phyloP scores from a whole-genome alignment of 2,329 filamentous ascomycete genomes.

The Fusarium goolgardi region DNA sequence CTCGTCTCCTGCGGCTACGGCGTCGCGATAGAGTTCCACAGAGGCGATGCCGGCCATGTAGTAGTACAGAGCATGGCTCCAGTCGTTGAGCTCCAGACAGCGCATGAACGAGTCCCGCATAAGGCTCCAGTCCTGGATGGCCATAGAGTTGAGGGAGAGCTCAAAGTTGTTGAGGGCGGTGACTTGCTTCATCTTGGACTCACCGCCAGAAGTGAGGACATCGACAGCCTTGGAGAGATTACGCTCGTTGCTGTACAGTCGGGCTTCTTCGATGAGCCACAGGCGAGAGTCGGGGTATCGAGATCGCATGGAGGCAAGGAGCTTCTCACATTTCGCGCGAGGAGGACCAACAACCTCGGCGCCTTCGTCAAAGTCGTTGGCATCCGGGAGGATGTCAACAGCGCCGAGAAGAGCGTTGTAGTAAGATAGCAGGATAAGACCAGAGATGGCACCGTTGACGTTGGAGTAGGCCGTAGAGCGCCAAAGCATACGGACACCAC shows the following conservation, averaged over 20 bases:
- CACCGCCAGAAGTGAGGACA: constrained; percentile 68
- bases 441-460: constrained; percentile 91
- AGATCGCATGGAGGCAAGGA: constrained; percentile 78
- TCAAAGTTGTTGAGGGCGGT: constrained; percentile 89
- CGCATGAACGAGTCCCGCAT: constrained; percentile 80
- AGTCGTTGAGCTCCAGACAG: constrained; percentile 85
- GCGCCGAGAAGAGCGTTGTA: constrained; percentile 89
- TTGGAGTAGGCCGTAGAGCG: constrained; percentile 86
- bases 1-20: constrained; percentile 53
- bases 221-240: constrained; percentile 75
- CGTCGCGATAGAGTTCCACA: constrained; percentile 82
- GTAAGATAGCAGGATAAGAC: constrained; percentile 82
- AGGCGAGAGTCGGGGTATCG: constrained; percentile 85
- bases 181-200: constrained; percentile 87
- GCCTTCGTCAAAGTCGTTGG: constrained; percentile 63
- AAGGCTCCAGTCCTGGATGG: constrained; percentile 78
- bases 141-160: constrained; percentile 81
- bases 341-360: constrained; percentile 78
- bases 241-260: constrained; percentile 75
- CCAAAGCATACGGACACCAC: constrained; percentile 89
- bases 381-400: constrained; percentile 83
- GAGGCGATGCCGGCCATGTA: constrained; percentile 85
- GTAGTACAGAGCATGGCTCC: constrained; percentile 90
- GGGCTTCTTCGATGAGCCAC: constrained; percentile 89
- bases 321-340: constrained; percentile 69